Base-by-base conservation (phyloP, 768 basidiomycete species). In the Leccinum longicurvipes region DNA sequence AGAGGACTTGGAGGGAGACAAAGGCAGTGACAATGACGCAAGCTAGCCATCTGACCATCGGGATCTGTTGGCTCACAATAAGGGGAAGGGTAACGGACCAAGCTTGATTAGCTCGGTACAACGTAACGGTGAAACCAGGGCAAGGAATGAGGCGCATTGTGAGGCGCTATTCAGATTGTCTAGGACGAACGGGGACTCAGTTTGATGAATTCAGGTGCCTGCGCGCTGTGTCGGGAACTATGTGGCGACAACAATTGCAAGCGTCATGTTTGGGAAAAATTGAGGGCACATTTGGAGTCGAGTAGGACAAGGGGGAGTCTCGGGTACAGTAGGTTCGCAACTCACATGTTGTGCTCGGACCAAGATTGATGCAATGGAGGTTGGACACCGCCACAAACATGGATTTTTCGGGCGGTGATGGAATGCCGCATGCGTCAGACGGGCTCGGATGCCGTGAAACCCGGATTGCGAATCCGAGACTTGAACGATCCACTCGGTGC, bases 121-220 rank as follows among this genome's bases (percentile, higher is more conserved):
- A 28, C 52, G 54, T 50, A 56, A 48, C 29, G 17, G 8, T 58
- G 59, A 67, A 58, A 58, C 65, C 57, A 64, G 54, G 61, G 61
- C n/a, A 42, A 50, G 42, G 25, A 47, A 47, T 50, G 41, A 29
- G 48, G 19, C 28, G 31, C 39, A 44, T 28, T 24, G 19, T 32
- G 50, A 45, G 54, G 23, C 14, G 3, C 9, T 17, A 52, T 45
- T 53, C 28, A 19, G 31, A 44, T 44, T 50, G 49, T 59, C 45
- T 47, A 53, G 21, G 48, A n/a, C 31, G 47, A 27, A 31, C 29
- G 11, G 46, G 23, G 39, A 24, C 21, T 19, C 23, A 3, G 23
- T 55, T 27, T 17, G 9, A 27, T 46, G 23, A 9, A 46, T 46
- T 19, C 32, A 53, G 25, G 24, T 55, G 39, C 23, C 56, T 39